Evolutionary conservation across 495 filamentous ascomycete genomes (phyloP).

Genomic region (Beverwykella pulmonaria): DNA sequence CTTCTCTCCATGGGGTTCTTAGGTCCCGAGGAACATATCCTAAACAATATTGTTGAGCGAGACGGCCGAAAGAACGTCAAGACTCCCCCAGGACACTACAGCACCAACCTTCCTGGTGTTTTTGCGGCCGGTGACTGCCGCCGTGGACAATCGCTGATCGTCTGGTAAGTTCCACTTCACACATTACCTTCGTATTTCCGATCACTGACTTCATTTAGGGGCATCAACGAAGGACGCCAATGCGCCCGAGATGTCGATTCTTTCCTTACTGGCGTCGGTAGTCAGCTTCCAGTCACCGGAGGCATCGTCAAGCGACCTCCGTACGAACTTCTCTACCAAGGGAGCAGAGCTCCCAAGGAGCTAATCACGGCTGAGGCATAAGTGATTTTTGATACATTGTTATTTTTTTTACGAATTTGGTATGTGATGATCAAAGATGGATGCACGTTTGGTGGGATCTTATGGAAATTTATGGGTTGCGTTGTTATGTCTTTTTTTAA

Average conservation of each 20-base stretch:
- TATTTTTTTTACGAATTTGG: slow-evolving; percentile 17
- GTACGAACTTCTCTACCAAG: slow-evolving; percentile 54
- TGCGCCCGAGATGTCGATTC: slow-evolving; percentile 92
- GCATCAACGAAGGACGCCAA: slow-evolving; percentile 98
- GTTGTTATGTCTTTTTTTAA: slow-evolving; percentile 6
- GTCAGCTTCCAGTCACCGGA: slow-evolving; percentile 85
- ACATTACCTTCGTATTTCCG: background rate
- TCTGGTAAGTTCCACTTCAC: slow-evolving; percentile 71
- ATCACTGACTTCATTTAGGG: slow-evolving; percentile 56
- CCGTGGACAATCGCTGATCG: slow-evolving; percentile 93
- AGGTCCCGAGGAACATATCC: slow-evolving; percentile 86
- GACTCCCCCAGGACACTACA: slow-evolving; percentile 86
- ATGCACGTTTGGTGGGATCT: slow-evolving; percentile 2
- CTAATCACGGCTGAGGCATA: slow-evolving; percentile 45
- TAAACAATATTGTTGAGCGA: slow-evolving; percentile 86
- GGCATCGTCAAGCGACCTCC: slow-evolving; percentile 88
- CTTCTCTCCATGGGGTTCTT: slow-evolving; percentile 98
- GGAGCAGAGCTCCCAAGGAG: slow-evolving; percentile 38
- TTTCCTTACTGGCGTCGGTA: slow-evolving; percentile 75
- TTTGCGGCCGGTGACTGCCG: slow-evolving; percentile 98
- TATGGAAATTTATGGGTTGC: slow-evolving; percentile 11
- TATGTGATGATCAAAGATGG: background rate
- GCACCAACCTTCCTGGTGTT: slow-evolving; percentile 83
- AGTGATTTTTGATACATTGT: slow-evolving; percentile 12
- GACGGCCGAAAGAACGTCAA: slow-evolving; percentile 97